Conservation (phyloP, 768 basidiomycete genomes). For the Tulasnella calospora region DNA sequence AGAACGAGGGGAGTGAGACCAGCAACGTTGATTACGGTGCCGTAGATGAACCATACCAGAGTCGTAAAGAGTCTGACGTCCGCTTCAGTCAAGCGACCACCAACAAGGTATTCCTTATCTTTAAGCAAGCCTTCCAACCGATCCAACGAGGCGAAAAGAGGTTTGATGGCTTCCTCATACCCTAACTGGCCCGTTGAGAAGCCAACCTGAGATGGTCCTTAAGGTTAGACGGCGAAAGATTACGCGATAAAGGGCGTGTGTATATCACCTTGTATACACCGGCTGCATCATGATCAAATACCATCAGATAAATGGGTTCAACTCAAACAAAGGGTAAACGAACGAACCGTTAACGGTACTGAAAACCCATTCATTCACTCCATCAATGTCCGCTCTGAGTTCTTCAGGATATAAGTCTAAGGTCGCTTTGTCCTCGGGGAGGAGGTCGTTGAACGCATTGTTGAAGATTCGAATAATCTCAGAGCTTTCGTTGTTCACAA, state of each 20-base stretch:
- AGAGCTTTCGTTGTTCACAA: constrained; percentile 93
- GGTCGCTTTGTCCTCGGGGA: constrained; percentile 58
- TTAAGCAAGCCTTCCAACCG: constrained; percentile 69
- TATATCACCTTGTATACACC: constrained; percentile 69
- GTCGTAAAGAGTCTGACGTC: constrained; percentile 91
- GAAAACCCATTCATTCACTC: constrained; percentile 81
- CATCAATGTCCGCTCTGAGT: constrained; percentile 72
- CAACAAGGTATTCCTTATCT: constrained; percentile 79
- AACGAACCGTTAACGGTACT: constrained; percentile 73
- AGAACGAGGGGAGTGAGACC: not conserved
- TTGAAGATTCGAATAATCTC: constrained; percentile 97
- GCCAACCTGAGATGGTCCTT: constrained; percentile 45
- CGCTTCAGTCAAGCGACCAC: constrained; percentile 76
- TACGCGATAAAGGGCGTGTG: no score
- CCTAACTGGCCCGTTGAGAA: constrained; percentile 79
- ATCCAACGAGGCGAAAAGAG: constrained; percentile 76
- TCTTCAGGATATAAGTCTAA: constrained; percentile 73
- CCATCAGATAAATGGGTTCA: not conserved
- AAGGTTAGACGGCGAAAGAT: not conserved
- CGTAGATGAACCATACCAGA: constrained; percentile 50
- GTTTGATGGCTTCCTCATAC: constrained; percentile 69
- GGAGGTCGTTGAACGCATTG: constrained; percentile 66
- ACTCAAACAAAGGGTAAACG: not conserved
- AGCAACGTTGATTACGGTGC: not conserved
- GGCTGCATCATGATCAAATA: constrained; percentile 41